phyloP scores from a whole-genome alignment of 192 early-diverging fungal species.

The Globomyces pollinis-pini region DNA sequence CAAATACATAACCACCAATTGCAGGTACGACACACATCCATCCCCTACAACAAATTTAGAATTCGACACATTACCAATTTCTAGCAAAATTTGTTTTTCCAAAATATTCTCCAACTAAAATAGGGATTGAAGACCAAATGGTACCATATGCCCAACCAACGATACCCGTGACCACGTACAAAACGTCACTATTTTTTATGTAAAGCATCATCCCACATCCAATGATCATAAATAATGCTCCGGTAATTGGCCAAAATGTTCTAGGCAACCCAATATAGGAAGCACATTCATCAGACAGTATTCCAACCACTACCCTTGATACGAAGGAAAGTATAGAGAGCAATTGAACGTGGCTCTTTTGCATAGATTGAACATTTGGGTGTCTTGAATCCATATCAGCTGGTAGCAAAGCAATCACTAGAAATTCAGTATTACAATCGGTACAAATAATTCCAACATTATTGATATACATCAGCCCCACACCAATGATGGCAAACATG shows the following conservation, averaged over 20 bases:
- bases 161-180: constrained; percentile 5
- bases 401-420: constrained; percentile 3
- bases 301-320: constrained; percentile 2
- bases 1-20: not conserved
- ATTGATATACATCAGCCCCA: constrained; percentile 15
- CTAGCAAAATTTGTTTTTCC: constrained; percentile 7
- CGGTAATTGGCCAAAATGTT: constrained; percentile 3
- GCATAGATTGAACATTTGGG: constrained; percentile 1
- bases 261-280: not conserved
- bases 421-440: not conserved
- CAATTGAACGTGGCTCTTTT: constrained; percentile 6
- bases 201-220: not conserved
- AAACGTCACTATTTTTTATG: not conserved
- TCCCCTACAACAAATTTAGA: not conserved
- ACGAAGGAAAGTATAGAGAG: not conserved
- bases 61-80: constrained; percentile 16
- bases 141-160: constrained; percentile 7
- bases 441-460: constrained; percentile 9
- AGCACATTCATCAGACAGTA: not conserved
- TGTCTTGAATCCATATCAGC: not conserved
- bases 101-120: constrained; percentile 15
- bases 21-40: constrained; percentile 4
- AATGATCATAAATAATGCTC: constrained; percentile 1
- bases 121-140: not conserved
- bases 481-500: constrained; percentile 5